Percentiles rank a stretch among this genome's conserved stretches.
These are phyloP conservation scores for Suhomyces coccinellae DNA, from an alignment of 1,139 yeast genomes.

Conservation along the genomic window DNA sequence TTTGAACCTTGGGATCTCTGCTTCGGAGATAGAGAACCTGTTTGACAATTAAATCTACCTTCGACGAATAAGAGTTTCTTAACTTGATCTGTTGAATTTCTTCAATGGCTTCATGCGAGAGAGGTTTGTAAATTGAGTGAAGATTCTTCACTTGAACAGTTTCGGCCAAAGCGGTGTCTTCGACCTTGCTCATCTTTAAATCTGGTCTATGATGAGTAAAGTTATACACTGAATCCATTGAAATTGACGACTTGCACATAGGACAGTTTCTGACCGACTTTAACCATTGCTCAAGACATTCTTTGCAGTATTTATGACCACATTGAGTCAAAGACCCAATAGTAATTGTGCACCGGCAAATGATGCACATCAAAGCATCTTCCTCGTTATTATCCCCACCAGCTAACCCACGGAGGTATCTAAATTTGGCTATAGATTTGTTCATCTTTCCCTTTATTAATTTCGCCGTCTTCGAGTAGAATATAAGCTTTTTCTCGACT, in stretches of 20 bases:
- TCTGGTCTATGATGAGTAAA: slow-evolving; percentile 54
- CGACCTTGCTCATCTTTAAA: slow-evolving; percentile 48
- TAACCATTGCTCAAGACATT: slow-evolving; percentile 76
- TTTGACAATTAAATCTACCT: slow-evolving; percentile 77
- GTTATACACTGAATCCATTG: slow-evolving; percentile 51
- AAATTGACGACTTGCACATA: slow-evolving; percentile 61
- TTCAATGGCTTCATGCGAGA: slow-evolving; percentile 40
- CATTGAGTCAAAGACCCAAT: slow-evolving; percentile 81
- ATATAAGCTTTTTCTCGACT: slow-evolving; percentile 13
- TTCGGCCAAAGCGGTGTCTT: slow-evolving; percentile 21
- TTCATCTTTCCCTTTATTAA: slow-evolving; percentile 27
- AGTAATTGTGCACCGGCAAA: slow-evolving; percentile 69
- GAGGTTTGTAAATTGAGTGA: slow-evolving; percentile 49
- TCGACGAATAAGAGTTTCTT: slow-evolving; percentile 68
- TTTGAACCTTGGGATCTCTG: slow-evolving; percentile 66
- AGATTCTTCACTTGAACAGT: slow-evolving; percentile 25
- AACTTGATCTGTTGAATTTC: slow-evolving; percentile 48
- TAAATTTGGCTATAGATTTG: slow-evolving; percentile 52
- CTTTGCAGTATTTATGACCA: slow-evolving; percentile 86
- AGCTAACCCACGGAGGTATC: slow-evolving; percentile 58
- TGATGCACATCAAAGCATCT: slow-evolving; percentile 58
- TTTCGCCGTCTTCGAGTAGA: slow-evolving; percentile 10
- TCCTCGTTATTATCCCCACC: slow-evolving; percentile 15
- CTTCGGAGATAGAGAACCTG: slow-evolving; percentile 64
- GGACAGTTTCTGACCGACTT: slow-evolving; percentile 62